Evolutionary conservation across 495 filamentous ascomycete genomes (phyloP).

Genomic region (Penicillium mononematosum): DNA sequence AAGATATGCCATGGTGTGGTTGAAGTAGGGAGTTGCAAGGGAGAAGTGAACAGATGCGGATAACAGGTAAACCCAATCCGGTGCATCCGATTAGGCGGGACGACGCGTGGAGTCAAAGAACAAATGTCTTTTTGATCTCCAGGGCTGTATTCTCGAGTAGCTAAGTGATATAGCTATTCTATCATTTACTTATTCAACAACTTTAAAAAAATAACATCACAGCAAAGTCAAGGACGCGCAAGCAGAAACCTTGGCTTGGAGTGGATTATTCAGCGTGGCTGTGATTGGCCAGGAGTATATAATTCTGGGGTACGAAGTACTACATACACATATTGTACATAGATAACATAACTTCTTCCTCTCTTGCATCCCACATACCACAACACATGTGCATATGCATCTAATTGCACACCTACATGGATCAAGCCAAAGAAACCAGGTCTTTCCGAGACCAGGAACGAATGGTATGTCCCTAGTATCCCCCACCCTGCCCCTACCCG

Average conservation of each 20-base stretch:
- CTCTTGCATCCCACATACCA: neutral
- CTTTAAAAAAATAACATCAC: neutral
- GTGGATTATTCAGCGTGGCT: conserved; percentile 18
- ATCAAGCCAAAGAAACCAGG: conserved; percentile 8
- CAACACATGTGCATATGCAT: neutral
- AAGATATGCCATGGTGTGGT: conserved; percentile 21
- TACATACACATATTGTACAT: too few relatives aligned
- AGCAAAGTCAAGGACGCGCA: neutral
- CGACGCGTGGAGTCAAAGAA: neutral
- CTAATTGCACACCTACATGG: neutral
- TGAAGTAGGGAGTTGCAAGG: conserved; percentile 8
- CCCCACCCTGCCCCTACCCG: neutral
- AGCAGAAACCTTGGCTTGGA: neutral
- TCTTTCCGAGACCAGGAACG: conserved; percentile 13
- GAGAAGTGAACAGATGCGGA: conserved; percentile 14
- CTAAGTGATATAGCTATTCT: too few relatives aligned
- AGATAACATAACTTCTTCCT: neutral
- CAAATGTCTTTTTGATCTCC: neutral
- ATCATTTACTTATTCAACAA: too few relatives aligned
- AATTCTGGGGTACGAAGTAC: neutral
- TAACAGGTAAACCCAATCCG: conserved; percentile 25
- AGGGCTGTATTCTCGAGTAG: neutral
- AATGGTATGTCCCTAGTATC: conserved; percentile 16
- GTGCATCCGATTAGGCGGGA: conserved; percentile 23
- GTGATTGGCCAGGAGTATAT: conserved; percentile 16